A percentile compares a stretch with the other conserved stretches of the same genome.
Conservation (phyloP, 75 land plant genomes). For the Picea sitchensis region DNA sequence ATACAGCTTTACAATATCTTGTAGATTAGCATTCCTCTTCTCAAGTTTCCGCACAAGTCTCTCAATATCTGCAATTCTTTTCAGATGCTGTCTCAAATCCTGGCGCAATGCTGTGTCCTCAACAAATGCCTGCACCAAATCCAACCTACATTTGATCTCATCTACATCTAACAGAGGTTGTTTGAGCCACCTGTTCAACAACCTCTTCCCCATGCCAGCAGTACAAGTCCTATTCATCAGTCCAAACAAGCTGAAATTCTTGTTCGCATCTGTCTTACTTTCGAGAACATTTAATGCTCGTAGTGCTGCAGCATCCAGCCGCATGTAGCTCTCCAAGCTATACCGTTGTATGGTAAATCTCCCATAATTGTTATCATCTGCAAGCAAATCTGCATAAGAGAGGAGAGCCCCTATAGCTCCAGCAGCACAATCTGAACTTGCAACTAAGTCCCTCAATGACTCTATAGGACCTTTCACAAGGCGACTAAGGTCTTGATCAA, state of each 20-base stretch:
- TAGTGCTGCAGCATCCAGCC: constrained; percentile 95
- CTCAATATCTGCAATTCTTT: constrained; percentile 89
- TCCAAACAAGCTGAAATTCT: constrained; percentile 93
- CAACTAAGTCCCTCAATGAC: constrained; percentile 71
- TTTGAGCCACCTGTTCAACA: constrained; percentile 95
- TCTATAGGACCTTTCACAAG: constrained; percentile 86
- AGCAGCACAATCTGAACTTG: constrained; percentile 66
- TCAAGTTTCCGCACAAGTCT: constrained; percentile 61
- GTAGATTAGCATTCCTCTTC: constrained; percentile 67
- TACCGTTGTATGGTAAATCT: constrained; percentile 64
- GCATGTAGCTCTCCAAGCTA: constrained; percentile 77
- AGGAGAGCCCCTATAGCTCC: constrained; percentile 78
- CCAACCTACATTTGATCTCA: constrained; percentile 75
- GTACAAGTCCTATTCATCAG: constrained; percentile 98
- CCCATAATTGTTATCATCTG: constrained; percentile 91
- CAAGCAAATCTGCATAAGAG: constrained; percentile 78
- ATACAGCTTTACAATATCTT: constrained; percentile 90
- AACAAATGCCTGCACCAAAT: constrained; percentile 91
- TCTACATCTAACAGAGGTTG: constrained; percentile 87
- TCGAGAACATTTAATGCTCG: constrained; percentile 89
- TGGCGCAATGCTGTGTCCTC: constrained; percentile 81
- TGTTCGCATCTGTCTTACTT: constrained; percentile 90
- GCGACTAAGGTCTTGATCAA: constrained; percentile 83
- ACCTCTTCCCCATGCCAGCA: constrained; percentile 96
- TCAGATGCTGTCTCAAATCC: constrained; percentile 76